These are phyloP conservation scores for Fusarium fujikuroi DNA, from an alignment of 2,329 filamentous ascomycete genomes.

Conservation along the genomic window DNA sequence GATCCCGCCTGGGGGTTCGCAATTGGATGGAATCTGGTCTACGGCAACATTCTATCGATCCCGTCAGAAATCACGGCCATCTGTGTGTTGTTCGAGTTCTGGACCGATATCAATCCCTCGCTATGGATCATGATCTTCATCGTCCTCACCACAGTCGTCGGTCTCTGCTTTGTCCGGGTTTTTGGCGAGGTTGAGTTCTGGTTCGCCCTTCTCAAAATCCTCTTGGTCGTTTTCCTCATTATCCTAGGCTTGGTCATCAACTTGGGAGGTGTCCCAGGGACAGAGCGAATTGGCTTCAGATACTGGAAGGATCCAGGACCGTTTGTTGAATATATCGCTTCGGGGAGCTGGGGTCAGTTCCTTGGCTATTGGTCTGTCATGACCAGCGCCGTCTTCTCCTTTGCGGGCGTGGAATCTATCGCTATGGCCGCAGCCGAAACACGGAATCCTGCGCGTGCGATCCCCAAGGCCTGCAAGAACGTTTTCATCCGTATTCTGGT, in stretches of 20 bases:
- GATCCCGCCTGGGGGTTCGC: slow-evolving; percentile 67
- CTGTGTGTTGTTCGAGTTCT: slow-evolving; percentile 52
- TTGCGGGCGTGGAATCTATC: slow-evolving; percentile 72
- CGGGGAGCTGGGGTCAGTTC: slow-evolving; percentile 69
- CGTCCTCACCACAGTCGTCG: slow-evolving; percentile 37
- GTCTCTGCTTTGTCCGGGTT: slow-evolving; percentile 58
- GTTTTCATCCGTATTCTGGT: slow-evolving; percentile 68
- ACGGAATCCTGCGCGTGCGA: slow-evolving; percentile 63
- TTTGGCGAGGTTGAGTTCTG: slow-evolving; percentile 66
- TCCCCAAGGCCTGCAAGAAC: slow-evolving; percentile 66
- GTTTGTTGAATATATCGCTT: slow-evolving; percentile 72
- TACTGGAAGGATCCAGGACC: slow-evolving; percentile 68
- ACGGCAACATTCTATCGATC: slow-evolving; percentile 62
- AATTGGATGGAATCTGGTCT: slow-evolving; percentile 62
- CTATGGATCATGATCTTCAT: slow-evolving; percentile 44
- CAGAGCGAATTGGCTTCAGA: slow-evolving; percentile 38
- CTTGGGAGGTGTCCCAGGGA: slow-evolving; percentile 38
- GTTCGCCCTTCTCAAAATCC: slow-evolving; percentile 61
- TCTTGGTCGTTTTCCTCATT: slow-evolving; percentile 63
- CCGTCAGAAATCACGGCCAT: slow-evolving; percentile 62
- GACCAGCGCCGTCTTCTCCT: slow-evolving; percentile 73
- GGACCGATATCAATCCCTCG: slow-evolving; percentile 48
- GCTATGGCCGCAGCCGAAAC: slow-evolving; percentile 72
- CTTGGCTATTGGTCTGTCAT: slow-evolving; percentile 73
- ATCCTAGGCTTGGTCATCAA: slow-evolving; percentile 56